Evolutionary conservation across 148 eudicot genomes (phyloP).

Genomic region (Rhododendron kiyosumense): DNA sequence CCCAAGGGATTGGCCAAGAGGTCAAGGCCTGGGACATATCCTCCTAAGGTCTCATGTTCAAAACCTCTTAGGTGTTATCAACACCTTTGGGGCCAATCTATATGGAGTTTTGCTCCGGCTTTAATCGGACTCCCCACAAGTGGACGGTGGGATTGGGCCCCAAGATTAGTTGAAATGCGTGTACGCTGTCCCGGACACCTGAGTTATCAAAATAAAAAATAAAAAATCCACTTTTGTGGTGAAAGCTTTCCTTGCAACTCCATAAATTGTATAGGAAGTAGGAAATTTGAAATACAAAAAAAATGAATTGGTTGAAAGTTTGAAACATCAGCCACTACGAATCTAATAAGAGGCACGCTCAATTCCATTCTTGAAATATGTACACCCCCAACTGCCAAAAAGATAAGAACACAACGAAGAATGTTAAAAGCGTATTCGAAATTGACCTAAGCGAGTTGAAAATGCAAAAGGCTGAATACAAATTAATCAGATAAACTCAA

Average conservation of each 20-base stretch:
- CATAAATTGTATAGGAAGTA: neutral
- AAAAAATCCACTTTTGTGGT: neutral
- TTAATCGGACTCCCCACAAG: no score
- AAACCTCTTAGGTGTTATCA: no score
- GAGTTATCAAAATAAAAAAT: no score
- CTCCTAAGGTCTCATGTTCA: no score
- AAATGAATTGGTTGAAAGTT: neutral
- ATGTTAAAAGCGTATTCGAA: neutral
- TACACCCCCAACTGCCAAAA: neutral
- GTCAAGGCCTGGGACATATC: no score
- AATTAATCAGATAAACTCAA: neutral
- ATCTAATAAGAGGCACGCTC: neutral
- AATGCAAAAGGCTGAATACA: neutral
- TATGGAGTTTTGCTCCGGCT: no score
- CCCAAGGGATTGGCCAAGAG: no score
- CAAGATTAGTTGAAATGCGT: no score
- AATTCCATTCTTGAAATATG: neutral
- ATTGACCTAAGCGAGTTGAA: neutral
- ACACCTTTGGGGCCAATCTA: no score
- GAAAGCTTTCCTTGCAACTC: neutral
- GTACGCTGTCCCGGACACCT: no score
- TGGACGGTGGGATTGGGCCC: no score
- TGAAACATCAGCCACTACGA: neutral
- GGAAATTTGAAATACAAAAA: neutral
- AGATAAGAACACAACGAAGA: neutral